These are phyloP conservation scores for Spizellomyces sp. DNA, from an alignment of 192 early-diverging fungal genomes.

Conservation along the genomic window DNA sequence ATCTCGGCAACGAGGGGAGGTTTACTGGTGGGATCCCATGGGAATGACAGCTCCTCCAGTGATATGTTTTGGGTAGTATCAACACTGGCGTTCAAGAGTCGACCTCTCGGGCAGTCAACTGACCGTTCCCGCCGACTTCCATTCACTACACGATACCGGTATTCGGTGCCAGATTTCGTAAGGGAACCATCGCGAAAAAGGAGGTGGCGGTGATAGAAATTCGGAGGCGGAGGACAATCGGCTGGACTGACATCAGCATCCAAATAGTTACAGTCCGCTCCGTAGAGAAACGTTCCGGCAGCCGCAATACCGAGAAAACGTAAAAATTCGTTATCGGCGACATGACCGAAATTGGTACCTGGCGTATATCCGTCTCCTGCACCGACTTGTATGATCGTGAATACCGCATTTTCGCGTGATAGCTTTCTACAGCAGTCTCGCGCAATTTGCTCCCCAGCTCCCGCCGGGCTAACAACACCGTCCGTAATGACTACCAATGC, in stretches of 20 bases:
- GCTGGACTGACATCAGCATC: constrained; percentile 4
- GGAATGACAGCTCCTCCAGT: constrained; percentile 46
- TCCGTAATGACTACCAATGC: constrained; percentile 51
- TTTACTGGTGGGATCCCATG: constrained; percentile 44
- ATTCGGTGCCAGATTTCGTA: constrained; percentile 23
- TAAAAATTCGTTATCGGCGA: constrained; percentile 55
- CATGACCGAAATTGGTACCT: constrained; percentile 50
- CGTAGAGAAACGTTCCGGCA: constrained; percentile 51
- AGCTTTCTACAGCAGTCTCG: constrained; percentile 41
- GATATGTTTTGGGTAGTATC: constrained; percentile 25
- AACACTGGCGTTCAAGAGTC: constrained; percentile 38
- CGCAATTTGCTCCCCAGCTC: constrained; percentile 37
- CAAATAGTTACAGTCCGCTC: constrained; percentile 47
- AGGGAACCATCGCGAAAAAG: constrained; percentile 36
- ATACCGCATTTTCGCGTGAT: constrained; percentile 27
- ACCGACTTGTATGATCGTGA: constrained; percentile 56
- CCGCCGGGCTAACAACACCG: constrained; percentile 40
- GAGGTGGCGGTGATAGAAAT: constrained; percentile 54
- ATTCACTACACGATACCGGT: constrained; percentile 29
- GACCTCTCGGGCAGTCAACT: constrained; percentile 45
- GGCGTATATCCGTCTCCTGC: constrained; percentile 47
- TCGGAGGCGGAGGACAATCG: constrained; percentile 21
- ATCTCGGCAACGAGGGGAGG: constrained; percentile 52
- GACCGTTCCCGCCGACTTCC: constrained; percentile 35
- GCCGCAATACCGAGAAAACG: constrained; percentile 45